A percentile compares a stretch with the other conserved stretches of the same genome.
These are phyloP conservation scores for Cladosporium sp. DNA, from an alignment of 2,329 filamentous ascomycete species.

Conservation along the genomic window DNA sequence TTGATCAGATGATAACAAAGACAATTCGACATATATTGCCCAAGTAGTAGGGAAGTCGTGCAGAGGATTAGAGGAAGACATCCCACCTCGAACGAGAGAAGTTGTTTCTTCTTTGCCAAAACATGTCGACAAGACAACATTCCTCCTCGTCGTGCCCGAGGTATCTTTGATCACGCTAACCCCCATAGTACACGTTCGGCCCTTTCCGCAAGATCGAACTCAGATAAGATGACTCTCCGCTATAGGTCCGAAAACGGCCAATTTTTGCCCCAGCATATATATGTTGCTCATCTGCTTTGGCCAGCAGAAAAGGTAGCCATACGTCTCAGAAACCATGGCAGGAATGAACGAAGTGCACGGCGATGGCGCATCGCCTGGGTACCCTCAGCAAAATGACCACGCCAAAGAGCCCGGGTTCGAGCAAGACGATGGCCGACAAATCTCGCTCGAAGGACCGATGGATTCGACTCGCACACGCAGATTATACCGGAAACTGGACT, in stretches of 20 bases:
- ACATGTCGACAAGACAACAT: too few relatives aligned
- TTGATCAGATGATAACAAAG: too few relatives aligned
- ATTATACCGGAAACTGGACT: slow-evolving; percentile 19
- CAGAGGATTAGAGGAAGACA: too few relatives aligned
- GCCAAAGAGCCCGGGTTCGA: slow-evolving; percentile 13
- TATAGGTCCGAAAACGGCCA: slow-evolving; percentile 7
- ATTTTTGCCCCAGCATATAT: slow-evolving; percentile 9
- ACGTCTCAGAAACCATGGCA: background rate
- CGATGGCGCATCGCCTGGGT: background rate
- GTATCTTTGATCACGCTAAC: too few relatives aligned
- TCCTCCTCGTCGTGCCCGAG: too few relatives aligned
- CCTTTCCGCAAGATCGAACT: background rate
- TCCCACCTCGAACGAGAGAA: too few relatives aligned
- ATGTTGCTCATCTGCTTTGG: background rate
- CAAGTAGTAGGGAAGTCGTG: too few relatives aligned
- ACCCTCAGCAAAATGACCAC: background rate
- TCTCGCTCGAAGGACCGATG: slow-evolving; percentile 10
- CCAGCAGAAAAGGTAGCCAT: background rate
- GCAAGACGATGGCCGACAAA: slow-evolving; percentile 12
- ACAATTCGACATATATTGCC: too few relatives aligned
- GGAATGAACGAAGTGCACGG: background rate
- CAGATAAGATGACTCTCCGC: slow-evolving; percentile 7
- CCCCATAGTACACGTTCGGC: too few relatives aligned
- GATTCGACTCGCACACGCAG: slow-evolving; percentile 15
- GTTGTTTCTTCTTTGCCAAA: too few relatives aligned